A percentile compares a stretch with the other conserved stretches of the same genome.
Evolutionary conservation across 163 green algal genomes (phyloP).

Genomic region (Volvox carteri): DNA sequence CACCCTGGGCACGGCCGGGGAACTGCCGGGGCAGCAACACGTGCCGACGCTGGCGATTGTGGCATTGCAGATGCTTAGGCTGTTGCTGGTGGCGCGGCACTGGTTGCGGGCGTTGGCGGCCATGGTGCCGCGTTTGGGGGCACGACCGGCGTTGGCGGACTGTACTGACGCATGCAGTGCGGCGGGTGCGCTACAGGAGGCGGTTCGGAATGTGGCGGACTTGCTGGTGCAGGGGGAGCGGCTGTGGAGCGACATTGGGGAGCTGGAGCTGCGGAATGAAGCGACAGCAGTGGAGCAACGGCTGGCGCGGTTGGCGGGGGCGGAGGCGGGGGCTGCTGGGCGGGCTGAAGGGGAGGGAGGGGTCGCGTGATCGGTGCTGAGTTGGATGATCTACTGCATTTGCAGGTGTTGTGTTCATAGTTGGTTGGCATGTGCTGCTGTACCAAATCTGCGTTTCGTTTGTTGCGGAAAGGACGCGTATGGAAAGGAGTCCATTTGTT

Average conservation of each 20-base stretch:
- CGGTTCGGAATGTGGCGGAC: neutral
- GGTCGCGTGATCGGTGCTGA: too few relatives aligned
- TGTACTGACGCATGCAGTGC: neutral
- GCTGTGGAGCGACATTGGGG: neutral
- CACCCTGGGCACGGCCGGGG: neutral
- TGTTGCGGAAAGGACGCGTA: too few relatives aligned
- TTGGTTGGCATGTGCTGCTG: too few relatives aligned
- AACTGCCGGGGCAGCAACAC: neutral
- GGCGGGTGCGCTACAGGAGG: neutral
- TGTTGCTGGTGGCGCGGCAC: neutral
- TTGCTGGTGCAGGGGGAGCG: neutral
- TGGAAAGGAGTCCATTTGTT: too few relatives aligned
- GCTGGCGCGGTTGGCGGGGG: neutral
- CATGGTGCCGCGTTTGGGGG: neutral
- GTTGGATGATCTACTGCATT: too few relatives aligned
- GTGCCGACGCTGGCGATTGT: neutral
- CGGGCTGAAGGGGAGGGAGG: neutral
- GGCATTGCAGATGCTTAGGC: neutral
- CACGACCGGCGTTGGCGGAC: neutral
- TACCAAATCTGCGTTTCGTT: too few relatives aligned
- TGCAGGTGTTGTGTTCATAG: too few relatives aligned
- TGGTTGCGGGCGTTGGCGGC: neutral
- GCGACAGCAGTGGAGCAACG: neutral
- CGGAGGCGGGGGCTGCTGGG: neutral
- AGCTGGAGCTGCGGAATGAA: neutral